Evolutionary conservation across 2,329 filamentous ascomycete genomes (phyloP).

Genomic region (Bipolaris sorokiniana): DNA sequence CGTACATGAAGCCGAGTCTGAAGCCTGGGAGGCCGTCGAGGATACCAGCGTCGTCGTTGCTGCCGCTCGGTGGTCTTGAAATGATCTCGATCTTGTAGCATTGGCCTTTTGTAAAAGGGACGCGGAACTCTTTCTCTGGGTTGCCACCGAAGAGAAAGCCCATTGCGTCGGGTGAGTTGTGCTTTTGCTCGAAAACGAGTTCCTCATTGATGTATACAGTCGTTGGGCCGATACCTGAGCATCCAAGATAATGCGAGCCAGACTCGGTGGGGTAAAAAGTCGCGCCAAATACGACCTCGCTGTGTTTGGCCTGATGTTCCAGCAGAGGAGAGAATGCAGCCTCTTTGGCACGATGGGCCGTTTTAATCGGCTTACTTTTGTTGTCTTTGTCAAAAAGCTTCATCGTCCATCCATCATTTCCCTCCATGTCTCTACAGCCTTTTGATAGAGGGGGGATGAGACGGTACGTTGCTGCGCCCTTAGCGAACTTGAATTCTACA

Average conservation of each 20-base stretch:
- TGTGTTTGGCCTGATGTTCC: slow-evolving; percentile 30
- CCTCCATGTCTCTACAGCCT: slow-evolving; percentile 35
- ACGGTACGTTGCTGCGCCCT: slow-evolving; percentile 46
- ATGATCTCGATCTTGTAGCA: slow-evolving; percentile 65
- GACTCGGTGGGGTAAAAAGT: slow-evolving; percentile 34
- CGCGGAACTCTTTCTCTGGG: slow-evolving; percentile 65
- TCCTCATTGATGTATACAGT: slow-evolving; percentile 36
- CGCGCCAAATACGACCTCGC: slow-evolving; percentile 31
- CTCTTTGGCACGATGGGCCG: slow-evolving; percentile 31
- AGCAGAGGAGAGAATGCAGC: slow-evolving; percentile 36
- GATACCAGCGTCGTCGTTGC: slow-evolving; percentile 29
- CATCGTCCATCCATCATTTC: slow-evolving; percentile 42
- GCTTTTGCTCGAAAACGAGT: slow-evolving; percentile 39
- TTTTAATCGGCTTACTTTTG: slow-evolving; percentile 31
- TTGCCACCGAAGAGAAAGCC: slow-evolving; percentile 71
- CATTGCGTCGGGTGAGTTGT: slow-evolving; percentile 65
- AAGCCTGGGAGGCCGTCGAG: slow-evolving; percentile 41
- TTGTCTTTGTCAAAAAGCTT: slow-evolving; percentile 36
- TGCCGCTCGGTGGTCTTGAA: slow-evolving; percentile 63
- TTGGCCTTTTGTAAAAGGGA: slow-evolving; percentile 64
- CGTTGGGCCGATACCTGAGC: slow-evolving; percentile 45
- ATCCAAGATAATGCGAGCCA: slow-evolving; percentile 42
- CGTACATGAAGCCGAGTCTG: slow-evolving; percentile 44
- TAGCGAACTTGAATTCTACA: slow-evolving; percentile 42
- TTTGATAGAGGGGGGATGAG: slow-evolving; percentile 38